Percentiles rank a stretch among this genome's conserved stretches.
Conservation (phyloP, 1,139 yeast genomes). For the Geotrichum klebahnii region DNA sequence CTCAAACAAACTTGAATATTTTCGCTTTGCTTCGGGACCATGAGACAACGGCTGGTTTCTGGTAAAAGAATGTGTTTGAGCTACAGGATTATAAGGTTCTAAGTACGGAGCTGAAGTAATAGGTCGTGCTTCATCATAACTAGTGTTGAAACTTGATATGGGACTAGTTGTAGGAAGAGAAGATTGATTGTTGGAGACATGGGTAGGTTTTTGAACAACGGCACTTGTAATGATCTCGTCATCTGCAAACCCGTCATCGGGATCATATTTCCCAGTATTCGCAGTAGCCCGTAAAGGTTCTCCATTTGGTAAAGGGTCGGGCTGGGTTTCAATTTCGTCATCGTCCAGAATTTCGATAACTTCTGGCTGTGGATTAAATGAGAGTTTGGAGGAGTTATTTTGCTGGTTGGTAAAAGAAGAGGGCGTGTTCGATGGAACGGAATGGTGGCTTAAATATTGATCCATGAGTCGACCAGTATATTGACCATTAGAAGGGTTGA, state of each 20-base stretch:
- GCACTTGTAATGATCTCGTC: constrained; percentile 3
- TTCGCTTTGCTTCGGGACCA: constrained; percentile 9
- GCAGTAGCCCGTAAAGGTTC: not conserved
- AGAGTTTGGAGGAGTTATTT: not conserved
- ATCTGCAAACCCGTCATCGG: constrained; percentile 13
- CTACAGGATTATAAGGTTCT: too few relatives aligned
- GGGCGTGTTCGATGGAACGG: too few relatives aligned
- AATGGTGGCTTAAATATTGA: too few relatives aligned
- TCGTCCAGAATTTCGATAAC: constrained; percentile 14
- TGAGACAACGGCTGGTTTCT: too few relatives aligned
- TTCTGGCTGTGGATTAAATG: constrained; percentile 3
- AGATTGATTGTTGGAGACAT: too few relatives aligned
- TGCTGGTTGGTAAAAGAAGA: not conserved
- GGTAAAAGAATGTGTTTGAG: too few relatives aligned
- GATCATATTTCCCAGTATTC: not conserved
- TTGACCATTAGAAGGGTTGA: not conserved
- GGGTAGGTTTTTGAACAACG: not conserved
- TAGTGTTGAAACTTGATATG: not conserved
- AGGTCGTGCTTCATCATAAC: not conserved
- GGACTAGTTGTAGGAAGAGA: not conserved
- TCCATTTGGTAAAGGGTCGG: too few relatives aligned
- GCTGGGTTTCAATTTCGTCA: not conserved
- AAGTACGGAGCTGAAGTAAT: too few relatives aligned
- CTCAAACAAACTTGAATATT: constrained; percentile 14
- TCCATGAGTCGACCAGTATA: not conserved